phyloP scores from a whole-genome alignment of 2,329 filamentous ascomycete genomes.

The Gnomoniopsis smithogilvyi region DNA sequence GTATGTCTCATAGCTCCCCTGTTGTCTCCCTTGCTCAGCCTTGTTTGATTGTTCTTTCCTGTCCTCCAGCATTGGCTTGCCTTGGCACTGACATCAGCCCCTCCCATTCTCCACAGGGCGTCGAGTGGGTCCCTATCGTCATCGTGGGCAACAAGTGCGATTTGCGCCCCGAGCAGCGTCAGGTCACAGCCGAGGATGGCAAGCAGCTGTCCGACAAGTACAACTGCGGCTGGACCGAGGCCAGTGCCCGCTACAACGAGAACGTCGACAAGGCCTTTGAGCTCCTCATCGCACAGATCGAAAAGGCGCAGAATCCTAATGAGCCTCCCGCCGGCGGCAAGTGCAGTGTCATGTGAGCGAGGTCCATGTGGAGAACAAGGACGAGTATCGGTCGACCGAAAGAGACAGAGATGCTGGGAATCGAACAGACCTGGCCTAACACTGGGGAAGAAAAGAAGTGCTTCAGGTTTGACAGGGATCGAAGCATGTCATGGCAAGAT shows the following conservation, averaged over 20 bases:
- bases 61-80: not conserved
- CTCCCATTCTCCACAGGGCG: slow-evolving; percentile 57
- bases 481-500: not conserved
- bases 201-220: slow-evolving; percentile 81
- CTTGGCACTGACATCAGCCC: not conserved
- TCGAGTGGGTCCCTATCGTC: slow-evolving; percentile 87
- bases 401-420: not conserved
- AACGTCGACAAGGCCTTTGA: slow-evolving; percentile 93
- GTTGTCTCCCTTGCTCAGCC: not conserved
- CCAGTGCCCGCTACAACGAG: slow-evolving; percentile 89
- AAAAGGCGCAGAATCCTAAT: slow-evolving; percentile 87
- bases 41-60: not conserved
- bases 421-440: not conserved
- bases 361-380: not conserved
- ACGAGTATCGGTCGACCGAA: not conserved
- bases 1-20: slow-evolving; percentile 41
- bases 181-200: slow-evolving; percentile 83
- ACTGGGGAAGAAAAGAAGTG: not conserved
- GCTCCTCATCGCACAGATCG: slow-evolving; percentile 89
- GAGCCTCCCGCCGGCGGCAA: slow-evolving; percentile 79
- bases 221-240: slow-evolving; percentile 91
- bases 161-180: slow-evolving; percentile 85
- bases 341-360: slow-evolving; percentile 76
- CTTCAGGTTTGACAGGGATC: not conserved
- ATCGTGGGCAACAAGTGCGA: slow-evolving; percentile 98